Conservation (phyloP, 352 stramenopile genomes). For the Globisporangium paddicum region DNA sequence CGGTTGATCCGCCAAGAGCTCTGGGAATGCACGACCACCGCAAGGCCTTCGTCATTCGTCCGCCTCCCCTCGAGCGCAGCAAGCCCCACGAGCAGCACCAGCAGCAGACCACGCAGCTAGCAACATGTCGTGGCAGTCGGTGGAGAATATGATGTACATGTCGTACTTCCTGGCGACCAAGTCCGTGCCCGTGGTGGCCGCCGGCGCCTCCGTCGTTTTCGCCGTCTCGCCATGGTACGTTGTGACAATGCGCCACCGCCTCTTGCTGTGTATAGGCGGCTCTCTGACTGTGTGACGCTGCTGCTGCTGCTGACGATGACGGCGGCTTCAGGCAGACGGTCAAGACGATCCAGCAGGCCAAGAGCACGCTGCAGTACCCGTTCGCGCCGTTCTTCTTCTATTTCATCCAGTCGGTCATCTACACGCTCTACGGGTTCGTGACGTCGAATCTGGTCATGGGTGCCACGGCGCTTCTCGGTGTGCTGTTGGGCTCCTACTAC, state of each 20-base stretch:
- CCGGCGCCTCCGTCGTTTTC: constrained; percentile 59
- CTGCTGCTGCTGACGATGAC: background rate
- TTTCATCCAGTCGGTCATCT: constrained; percentile 80
- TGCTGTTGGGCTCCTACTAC: constrained; percentile 60
- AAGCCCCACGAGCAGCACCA: background rate
- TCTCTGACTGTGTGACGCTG: background rate
- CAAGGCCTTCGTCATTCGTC: background rate
- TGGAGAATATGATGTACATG: constrained; percentile 66
- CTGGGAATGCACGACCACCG: background rate
- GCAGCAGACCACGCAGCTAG: background rate
- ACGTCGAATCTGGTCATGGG: constrained; percentile 59
- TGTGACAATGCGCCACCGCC: background rate
- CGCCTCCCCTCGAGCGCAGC: background rate
- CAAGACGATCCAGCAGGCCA: constrained; percentile 49
- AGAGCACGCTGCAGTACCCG: constrained; percentile 71
- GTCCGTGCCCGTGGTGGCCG: constrained; percentile 54
- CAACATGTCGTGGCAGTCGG: constrained; percentile 51
- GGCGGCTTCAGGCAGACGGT: constrained; percentile 42
- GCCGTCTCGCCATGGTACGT: constrained; percentile 59
- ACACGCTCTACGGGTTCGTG: constrained; percentile 67
- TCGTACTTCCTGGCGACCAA: constrained; percentile 61
- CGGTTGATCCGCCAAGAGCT: constrained; percentile 2
- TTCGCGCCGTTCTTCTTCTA: constrained; percentile 86
- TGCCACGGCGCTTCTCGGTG: constrained; percentile 48
- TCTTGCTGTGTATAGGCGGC: background rate